Base-by-base conservation (phyloP, 2,329 filamentous ascomycete species). In the Aspergillus sp. region DNA sequence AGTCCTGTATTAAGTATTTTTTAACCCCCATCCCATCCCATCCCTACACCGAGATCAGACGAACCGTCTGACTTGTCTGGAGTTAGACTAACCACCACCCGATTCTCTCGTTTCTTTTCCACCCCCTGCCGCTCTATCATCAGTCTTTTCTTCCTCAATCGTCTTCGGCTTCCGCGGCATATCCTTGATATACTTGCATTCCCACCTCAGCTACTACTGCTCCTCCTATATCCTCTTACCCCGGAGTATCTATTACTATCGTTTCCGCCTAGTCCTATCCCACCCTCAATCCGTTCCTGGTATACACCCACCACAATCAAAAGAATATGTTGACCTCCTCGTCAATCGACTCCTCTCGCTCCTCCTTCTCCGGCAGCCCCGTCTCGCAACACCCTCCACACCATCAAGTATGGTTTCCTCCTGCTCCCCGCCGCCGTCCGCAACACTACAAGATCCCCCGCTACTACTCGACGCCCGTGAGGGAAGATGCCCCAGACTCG, bases 381-480 rank as follows among this genome's bases (percentile, higher is more conserved):
- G 50, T 69, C 68, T 58, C 67, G n/a, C 71, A 69, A 47, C 67
- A 69, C 39, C 66, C 66, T 43, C 65, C 64, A 54, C 66, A 70
- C 41, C 67, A 68, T 6, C 65, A 70, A 45, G 67, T 67, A 8
- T 61, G 64, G 55, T 72, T 69, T 30, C 65, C 70, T 38, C 43
- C 70, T 13, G 61, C 67, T 36, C 68, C 68, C 32, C 67, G 69
- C n/a, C 64, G 62, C 30, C 65, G 64, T 19, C 38, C 53, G n/a
- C 66, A 64, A 50, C 49, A 63, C 59, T 57, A 61, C 53, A 74
- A 72, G 63, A 66, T 63, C 45, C 70, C 64, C 48, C 74, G 74
- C 32, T 76, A 72, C 65, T 76, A 76, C 58, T 67, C 74, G 45
- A 71, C 74, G 8, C 74, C 74, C 3, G 25, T 75, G 51, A 67